Conservation (phyloP, 1,284 basidiomycete genomes). For the Moesziomyces antarcticus region DNA sequence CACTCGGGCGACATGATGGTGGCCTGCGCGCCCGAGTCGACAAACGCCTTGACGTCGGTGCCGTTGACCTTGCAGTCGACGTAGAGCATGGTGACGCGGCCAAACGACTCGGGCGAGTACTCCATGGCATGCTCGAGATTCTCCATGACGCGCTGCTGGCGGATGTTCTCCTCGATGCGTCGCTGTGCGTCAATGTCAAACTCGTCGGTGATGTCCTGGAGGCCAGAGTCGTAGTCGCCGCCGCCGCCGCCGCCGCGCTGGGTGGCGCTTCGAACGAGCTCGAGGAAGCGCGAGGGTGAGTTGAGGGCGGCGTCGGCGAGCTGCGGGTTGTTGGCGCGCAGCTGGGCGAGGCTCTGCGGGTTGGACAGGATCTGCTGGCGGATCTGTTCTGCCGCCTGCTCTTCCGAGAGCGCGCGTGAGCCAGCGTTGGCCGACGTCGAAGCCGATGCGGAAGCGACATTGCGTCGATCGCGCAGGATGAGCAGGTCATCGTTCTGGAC, state of each 20-base stretch:
- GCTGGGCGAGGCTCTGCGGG: conserved; percentile 79
- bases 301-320: conserved; percentile 36
- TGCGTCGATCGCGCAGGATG: conserved; percentile 29
- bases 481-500: conserved; percentile 60
- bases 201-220: conserved; percentile 73
- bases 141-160: conserved; percentile 88
- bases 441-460: not conserved
- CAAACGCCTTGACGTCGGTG: conserved; percentile 90
- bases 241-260: conserved; percentile 78
- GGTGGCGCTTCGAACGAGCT: conserved; percentile 36
- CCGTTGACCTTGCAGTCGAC: conserved; percentile 86
- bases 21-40: conserved; percentile 94
- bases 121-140: conserved; percentile 68
- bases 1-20: conserved; percentile 97
- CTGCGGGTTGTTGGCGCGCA: conserved; percentile 71
- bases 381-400: conserved; percentile 88
- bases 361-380: conserved; percentile 86
- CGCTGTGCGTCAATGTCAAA: conserved; percentile 84
- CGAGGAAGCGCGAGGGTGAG: conserved; percentile 24
- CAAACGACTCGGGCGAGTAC: conserved; percentile 84
- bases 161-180: conserved; percentile 92
- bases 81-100: conserved; percentile 94
- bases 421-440: not conserved
- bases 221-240: conserved; percentile 75
- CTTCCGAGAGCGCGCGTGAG: conserved; percentile 9